These are phyloP conservation scores for Castanea sativa DNA, from an alignment of 306 rosid species.

Conservation along the genomic window DNA sequence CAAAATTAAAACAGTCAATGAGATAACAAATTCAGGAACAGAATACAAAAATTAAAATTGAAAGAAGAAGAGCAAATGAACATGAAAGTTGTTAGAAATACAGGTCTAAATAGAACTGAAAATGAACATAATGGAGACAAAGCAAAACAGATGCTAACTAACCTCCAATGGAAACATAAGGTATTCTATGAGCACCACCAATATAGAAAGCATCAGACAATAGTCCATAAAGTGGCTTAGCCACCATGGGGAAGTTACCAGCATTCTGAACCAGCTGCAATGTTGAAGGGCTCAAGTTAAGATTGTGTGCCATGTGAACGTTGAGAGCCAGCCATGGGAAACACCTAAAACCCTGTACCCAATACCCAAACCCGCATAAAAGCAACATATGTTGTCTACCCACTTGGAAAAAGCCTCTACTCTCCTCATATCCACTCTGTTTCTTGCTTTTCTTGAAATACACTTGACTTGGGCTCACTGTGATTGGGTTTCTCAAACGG, in stretches of 20 bases:
- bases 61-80: background rate
- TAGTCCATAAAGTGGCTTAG: constrained; percentile 81
- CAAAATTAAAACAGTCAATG: background rate
- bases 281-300: constrained; percentile 54
- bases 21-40: background rate
- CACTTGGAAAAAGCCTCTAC: constrained; percentile 23
- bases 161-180: constrained; percentile 84
- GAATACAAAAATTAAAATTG: background rate
- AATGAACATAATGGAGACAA: background rate
- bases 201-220: constrained; percentile 74
- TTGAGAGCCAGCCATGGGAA: constrained; percentile 93
- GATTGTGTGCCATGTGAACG: constrained; percentile 71
- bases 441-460: constrained; percentile 7
- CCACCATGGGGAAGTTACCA: constrained; percentile 85
- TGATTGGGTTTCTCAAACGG: constrained; percentile 14
- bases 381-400: constrained; percentile 44
- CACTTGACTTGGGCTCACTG: constrained; percentile 14
- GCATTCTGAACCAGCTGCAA: constrained; percentile 78
- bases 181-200: constrained; percentile 77
- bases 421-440: constrained; percentile 21
- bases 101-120: background rate
- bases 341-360: constrained; percentile 90
- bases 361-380: constrained; percentile 83
- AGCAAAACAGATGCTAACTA: constrained; percentile 9
- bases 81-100: background rate